A percentile compares a stretch with the other conserved stretches of the same genome.
These are phyloP conservation scores for Immersiella caudata DNA, from an alignment of 495 filamentous ascomycete genomes.

Conservation along the genomic window DNA sequence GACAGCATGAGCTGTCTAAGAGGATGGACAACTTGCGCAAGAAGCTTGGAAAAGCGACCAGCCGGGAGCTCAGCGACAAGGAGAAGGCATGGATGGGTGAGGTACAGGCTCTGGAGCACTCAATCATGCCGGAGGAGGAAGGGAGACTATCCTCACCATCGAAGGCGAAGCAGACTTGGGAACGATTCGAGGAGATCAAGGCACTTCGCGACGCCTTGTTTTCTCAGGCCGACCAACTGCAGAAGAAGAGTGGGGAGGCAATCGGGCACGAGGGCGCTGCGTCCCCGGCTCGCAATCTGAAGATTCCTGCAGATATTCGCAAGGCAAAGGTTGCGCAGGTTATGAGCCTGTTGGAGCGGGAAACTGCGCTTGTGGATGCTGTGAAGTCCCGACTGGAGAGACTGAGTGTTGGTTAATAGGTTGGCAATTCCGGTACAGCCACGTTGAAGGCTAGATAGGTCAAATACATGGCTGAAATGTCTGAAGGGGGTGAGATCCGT, in stretches of 20 bases:
- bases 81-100: slow-evolving; percentile 71
- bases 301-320: slow-evolving; percentile 68
- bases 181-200: slow-evolving; percentile 53
- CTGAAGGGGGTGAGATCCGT: background rate
- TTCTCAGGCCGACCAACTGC: slow-evolving; percentile 48
- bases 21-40: slow-evolving; percentile 66
- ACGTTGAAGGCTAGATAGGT: slow-evolving; percentile 13
- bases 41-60: slow-evolving; percentile 60
- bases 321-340: slow-evolving; percentile 69
- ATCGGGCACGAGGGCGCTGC: slow-evolving; percentile 36
- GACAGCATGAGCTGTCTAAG: slow-evolving; percentile 60
- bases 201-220: slow-evolving; percentile 55
- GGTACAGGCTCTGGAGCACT: slow-evolving; percentile 54
- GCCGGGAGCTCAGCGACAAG: slow-evolving; percentile 70
- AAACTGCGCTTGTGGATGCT: slow-evolving; percentile 60
- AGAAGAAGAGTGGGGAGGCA: slow-evolving; percentile 34
- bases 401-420: slow-evolving; percentile 33
- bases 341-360: slow-evolving; percentile 70
- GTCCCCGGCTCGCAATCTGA: slow-evolving; percentile 40
- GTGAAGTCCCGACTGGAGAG: slow-evolving; percentile 40
- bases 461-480: background rate
- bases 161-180: slow-evolving; percentile 43
- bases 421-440: slow-evolving; percentile 3
- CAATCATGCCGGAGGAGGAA: slow-evolving; percentile 43
- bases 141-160: slow-evolving; percentile 25